A percentile compares a stretch with the other conserved stretches of the same genome.
Evolutionary conservation across 139 green algal genomes (phyloP).

Genomic region (Chlamydomonas sphaeroides): DNA sequence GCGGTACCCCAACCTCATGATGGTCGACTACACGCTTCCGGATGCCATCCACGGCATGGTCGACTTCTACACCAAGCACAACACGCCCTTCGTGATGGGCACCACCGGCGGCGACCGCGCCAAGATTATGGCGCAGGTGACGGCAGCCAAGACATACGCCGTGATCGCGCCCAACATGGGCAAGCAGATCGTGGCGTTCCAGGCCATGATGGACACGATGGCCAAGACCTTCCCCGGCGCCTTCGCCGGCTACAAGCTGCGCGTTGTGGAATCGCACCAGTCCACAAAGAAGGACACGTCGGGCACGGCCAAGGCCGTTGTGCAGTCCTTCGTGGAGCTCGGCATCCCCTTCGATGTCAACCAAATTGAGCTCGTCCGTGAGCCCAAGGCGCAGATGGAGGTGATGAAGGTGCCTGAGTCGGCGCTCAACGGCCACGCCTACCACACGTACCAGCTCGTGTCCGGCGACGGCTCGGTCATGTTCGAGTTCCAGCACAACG

Average conservation of each 20-base stretch:
- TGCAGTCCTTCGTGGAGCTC: conserved; percentile 88
- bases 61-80: conserved; percentile 83
- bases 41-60: conserved; percentile 87
- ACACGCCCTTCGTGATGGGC: conserved; percentile 97
- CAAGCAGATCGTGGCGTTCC: conserved; percentile 95
- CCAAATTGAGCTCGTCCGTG: conserved; percentile 83
- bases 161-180: conserved; percentile 99
- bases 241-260: conserved; percentile 93
- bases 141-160: conserved; percentile 75
- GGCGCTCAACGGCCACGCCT: conserved; percentile 89
- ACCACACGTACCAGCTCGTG: conserved; percentile 95
- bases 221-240: conserved; percentile 93
- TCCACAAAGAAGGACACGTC: conserved; percentile 96
- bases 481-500: conserved; percentile 99
- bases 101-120: conserved; percentile 96
- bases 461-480: conserved; percentile 83
- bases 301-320: conserved; percentile 89
- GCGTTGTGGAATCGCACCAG: conserved; percentile 96
- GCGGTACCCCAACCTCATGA: conserved; percentile 84
- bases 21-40: conserved; percentile 98
- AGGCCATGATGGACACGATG: conserved; percentile 93
- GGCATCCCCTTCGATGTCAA: conserved; percentile 81
- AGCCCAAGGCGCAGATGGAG: conserved; percentile 49
- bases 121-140: conserved; percentile 71
- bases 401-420: conserved; percentile 51